Evolutionary conservation across 352 stramenopile species (phyloP).

Genomic region (Ophiocytium majus): DNA sequence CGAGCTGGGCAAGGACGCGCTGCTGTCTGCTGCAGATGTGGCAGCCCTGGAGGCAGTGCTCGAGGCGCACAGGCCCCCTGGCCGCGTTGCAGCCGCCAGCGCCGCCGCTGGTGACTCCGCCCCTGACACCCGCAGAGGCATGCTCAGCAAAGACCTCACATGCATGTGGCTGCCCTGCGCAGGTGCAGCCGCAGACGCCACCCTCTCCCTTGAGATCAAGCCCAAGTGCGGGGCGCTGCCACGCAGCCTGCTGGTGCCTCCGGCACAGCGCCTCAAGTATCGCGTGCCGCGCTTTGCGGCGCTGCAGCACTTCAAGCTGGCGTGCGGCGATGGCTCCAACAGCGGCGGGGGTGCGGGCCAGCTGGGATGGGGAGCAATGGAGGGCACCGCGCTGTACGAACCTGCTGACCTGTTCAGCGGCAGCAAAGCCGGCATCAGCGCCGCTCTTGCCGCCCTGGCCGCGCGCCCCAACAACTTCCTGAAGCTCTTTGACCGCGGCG

Average conservation of each 20-base stretch:
- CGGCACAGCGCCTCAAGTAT: conserved; percentile 48
- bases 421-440: not conserved
- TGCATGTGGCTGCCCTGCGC: conserved; percentile 21
- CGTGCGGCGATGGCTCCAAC: not conserved
- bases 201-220: conserved; percentile 47
- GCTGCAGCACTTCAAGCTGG: conserved; percentile 45
- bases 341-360: not conserved
- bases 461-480: conserved; percentile 6
- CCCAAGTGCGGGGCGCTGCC: conserved; percentile 49
- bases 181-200: not conserved
- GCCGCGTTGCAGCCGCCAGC: not conserved
- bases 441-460: not conserved
- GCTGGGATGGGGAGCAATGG: not conserved
- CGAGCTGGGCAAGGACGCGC: not conserved
- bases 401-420: not conserved
- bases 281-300: conserved; percentile 34
- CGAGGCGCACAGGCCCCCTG: not conserved
- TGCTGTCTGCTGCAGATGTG: not conserved
- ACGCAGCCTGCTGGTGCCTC: conserved; percentile 32
- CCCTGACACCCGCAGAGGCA: not conserved
- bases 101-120: not conserved
- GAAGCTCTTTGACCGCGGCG: conserved; percentile 5
- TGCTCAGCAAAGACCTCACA: not conserved
- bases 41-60: not conserved
- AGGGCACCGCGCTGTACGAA: not conserved